Evolutionary conservation across 768 basidiomycete genomes (phyloP).

Genomic region (Leucosporidium yakuticum): DNA sequence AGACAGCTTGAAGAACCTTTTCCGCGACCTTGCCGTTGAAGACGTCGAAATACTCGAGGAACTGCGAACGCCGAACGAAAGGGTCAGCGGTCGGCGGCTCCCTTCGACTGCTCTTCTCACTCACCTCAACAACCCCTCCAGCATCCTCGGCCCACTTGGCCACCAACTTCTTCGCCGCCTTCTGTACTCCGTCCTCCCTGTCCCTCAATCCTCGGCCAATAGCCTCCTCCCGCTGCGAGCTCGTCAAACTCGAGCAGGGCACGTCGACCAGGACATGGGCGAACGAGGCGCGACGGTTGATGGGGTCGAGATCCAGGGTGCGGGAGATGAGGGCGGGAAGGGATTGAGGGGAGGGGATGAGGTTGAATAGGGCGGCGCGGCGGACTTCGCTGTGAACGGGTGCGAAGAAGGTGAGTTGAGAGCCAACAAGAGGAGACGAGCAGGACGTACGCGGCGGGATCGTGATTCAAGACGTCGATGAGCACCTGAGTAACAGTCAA

Average conservation of each 20-base stretch:
- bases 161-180: conserved; percentile 66
- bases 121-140: conserved; percentile 47
- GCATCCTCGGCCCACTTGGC: conserved; percentile 61
- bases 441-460: conserved; percentile 64
- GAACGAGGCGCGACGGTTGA: conserved; percentile 69
- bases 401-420: not conserved
- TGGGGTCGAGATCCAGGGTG: conserved; percentile 69
- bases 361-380: conserved; percentile 64
- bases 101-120: conserved; percentile 43
- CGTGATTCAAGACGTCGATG: conserved; percentile 60
- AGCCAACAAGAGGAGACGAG: not conserved
- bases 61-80: not conserved
- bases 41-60: conserved; percentile 41
- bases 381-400: conserved; percentile 67
- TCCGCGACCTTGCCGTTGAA: conserved; percentile 53
- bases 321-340: conserved; percentile 65
- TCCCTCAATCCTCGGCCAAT: conserved; percentile 80
- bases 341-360: conserved; percentile 55
- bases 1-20: conserved; percentile 67
- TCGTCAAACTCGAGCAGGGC: conserved; percentile 57
- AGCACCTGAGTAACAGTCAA: conserved; percentile 56
- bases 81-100: not conserved
- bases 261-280: conserved; percentile 57
- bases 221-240: conserved; percentile 68
- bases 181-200: conserved; percentile 65